phyloP scores from a whole-genome alignment of 2,329 filamentous ascomycete species.

The Fusarium sacchari region DNA sequence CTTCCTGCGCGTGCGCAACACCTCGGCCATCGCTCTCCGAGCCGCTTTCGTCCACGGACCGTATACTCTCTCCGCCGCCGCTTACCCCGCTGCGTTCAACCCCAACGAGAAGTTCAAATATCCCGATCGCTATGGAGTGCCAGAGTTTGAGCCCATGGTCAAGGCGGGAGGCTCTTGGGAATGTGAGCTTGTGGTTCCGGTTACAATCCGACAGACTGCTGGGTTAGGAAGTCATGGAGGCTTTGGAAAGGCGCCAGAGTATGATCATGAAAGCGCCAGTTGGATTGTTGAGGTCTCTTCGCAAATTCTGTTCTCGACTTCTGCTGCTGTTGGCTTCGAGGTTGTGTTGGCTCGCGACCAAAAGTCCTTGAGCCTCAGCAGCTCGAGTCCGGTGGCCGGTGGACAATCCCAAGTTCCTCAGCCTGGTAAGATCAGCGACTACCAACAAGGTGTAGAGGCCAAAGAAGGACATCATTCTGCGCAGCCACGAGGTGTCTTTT shows the following conservation, averaged over 20 bases:
- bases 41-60: constrained; percentile 97
- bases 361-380: constrained; percentile 77
- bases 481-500: constrained; percentile 82
- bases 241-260: constrained; percentile 57
- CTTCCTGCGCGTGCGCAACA: constrained; percentile 90
- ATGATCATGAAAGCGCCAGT: constrained; percentile 68
- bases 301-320: constrained; percentile 92
- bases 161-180: constrained; percentile 93
- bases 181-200: constrained; percentile 81
- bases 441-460: constrained; percentile 70
- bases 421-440: constrained; percentile 80
- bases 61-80: constrained; percentile 88
- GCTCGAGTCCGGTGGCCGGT: constrained; percentile 57
- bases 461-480: constrained; percentile 68
- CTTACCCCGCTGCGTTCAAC: constrained; percentile 84
- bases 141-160: constrained; percentile 94
- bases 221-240: constrained; percentile 56
- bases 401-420: constrained; percentile 61
- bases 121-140: constrained; percentile 76
- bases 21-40: constrained; percentile 86
- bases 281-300: constrained; percentile 94
- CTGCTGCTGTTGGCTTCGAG: constrained; percentile 89
- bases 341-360: constrained; percentile 86
- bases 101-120: constrained; percentile 81
- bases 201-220: constrained; percentile 76